Conservation (phyloP, 75 land plant genomes). For the Azolla pinnata region DNA sequence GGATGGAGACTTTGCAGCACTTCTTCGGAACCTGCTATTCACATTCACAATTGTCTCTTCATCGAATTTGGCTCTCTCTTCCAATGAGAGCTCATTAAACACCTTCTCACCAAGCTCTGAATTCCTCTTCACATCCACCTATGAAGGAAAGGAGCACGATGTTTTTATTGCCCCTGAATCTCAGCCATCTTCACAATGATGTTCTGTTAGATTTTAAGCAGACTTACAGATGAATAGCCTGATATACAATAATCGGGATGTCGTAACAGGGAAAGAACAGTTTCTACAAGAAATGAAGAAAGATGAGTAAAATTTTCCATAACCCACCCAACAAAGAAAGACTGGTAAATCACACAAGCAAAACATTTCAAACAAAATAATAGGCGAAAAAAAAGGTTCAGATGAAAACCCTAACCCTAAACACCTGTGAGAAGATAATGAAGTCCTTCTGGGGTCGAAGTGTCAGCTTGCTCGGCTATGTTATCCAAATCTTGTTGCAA, state of each 20-base stretch:
- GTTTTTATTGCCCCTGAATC: too few relatives aligned
- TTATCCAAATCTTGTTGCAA: constrained; percentile 74
- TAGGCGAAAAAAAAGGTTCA: neutral
- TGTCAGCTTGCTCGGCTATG: constrained; percentile 80
- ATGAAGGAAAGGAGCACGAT: too few relatives aligned
- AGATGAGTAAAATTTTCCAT: too few relatives aligned
- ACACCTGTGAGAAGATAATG: constrained; percentile 82
- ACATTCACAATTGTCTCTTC: constrained; percentile 96
- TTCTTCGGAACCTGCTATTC: constrained; percentile 45
- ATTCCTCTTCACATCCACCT: constrained; percentile 58
- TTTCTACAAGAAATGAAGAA: constrained; percentile 74
- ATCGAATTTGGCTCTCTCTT: constrained; percentile 96
- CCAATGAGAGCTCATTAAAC: constrained; percentile 90
- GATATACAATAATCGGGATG: constrained; percentile 96
- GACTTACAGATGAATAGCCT: constrained; percentile 72
- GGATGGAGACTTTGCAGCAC: constrained; percentile 32
- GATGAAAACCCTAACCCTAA: too few relatives aligned
- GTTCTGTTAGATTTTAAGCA: too few relatives aligned
- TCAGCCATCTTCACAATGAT: too few relatives aligned
- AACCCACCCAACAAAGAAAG: too few relatives aligned
- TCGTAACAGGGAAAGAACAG: constrained; percentile 76
- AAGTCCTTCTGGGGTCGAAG: constrained; percentile 71
- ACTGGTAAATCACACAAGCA: too few relatives aligned
- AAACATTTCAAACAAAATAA: too few relatives aligned
- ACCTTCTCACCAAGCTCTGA: constrained; percentile 68